Base-by-base conservation (phyloP, 441 rosid species). In the Cnidoscolus chayamansa region DNA sequence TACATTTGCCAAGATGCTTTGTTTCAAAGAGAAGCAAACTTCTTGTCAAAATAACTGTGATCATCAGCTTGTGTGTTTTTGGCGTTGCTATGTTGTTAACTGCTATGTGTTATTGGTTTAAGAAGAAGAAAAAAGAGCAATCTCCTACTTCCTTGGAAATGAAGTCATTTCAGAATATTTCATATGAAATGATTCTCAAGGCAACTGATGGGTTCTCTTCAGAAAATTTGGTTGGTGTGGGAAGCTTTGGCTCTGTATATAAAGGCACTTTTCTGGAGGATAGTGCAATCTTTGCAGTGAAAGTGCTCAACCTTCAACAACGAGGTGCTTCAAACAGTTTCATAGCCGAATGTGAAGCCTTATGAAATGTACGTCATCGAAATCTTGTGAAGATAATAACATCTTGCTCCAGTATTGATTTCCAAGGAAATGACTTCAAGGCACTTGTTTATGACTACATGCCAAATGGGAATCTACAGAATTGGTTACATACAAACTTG, bases 401-500 rank as follows among this genome's bases (percentile, higher is more conserved):
- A 40, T 37, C 63, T 40, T 69, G 72, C 54, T 40, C 72, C 0
- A 69, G 72, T 10, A 55, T 69, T 17, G 20, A 56, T 45, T 69
- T 35, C 19, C 55, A 63, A 55, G 62, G 69, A 19, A 72, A 72
- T 63, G 63, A 63, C 8, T 63, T 72, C 4, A 72, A 72, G 25
- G 69, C 68, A 10, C 61, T 72, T 32, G 10, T 72, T 2, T 74
- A 63, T 16, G 25, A 74, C 43, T 78, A 49, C 40, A 78, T 78
- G 78, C 12, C 73, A 0, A 74, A 74, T n/a, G 75, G 78, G 45
- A 71, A 51, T 49, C 32, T 71, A 19, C 71, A 66, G 2, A 32
- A 15, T 4, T 74, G 78, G 78, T 30, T 74, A 19, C 61, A 65
- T 65, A 63, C 68, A 32, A 3, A 13, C 25, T 69, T 40, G 19